phyloP scores from a whole-genome alignment of 2,329 filamentous ascomycete genomes.

The Scedosporium minutisporum region DNA sequence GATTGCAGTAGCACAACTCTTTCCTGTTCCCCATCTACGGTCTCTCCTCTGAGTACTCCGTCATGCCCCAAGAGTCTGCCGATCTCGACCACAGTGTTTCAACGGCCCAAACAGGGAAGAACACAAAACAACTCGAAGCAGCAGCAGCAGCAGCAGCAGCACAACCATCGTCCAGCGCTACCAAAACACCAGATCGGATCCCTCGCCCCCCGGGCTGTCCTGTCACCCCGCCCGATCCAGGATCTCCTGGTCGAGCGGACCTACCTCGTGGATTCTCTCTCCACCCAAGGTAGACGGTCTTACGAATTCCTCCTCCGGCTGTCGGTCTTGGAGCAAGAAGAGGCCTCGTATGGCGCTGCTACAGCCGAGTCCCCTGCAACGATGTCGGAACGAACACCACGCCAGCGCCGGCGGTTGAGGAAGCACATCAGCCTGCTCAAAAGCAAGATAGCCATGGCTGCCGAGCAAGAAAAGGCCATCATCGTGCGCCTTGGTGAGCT shows the following conservation, averaged over 20 bases:
- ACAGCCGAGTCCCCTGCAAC: background rate
- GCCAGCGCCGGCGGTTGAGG: conserved; percentile 19
- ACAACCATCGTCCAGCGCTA: background rate
- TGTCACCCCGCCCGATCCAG: conserved; percentile 29
- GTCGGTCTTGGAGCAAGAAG: conserved; percentile 22
- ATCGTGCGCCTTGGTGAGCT: conserved; percentile 38
- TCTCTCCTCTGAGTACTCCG: background rate
- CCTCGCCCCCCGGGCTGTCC: conserved; percentile 13
- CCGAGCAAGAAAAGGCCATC: conserved; percentile 36
- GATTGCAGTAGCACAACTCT: background rate
- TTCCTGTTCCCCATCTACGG: background rate
- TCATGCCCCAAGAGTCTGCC: background rate
- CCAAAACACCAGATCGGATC: conserved; percentile 7
- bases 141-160: background rate
- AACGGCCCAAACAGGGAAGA: background rate
- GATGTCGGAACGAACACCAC: background rate
- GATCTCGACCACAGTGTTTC: background rate
- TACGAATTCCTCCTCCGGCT: conserved; percentile 29
- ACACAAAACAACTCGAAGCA: background rate
- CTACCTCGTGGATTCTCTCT: conserved; percentile 33
- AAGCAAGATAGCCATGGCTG: conserved; percentile 31
- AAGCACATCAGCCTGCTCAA: conserved; percentile 33
- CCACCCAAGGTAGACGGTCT: conserved; percentile 27
- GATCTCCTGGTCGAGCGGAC: conserved; percentile 35
- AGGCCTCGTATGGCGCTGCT: conserved; percentile 11